Conservation (phyloP, 2,329 filamentous ascomycete species). For the Colletotrichum sp. region DNA sequence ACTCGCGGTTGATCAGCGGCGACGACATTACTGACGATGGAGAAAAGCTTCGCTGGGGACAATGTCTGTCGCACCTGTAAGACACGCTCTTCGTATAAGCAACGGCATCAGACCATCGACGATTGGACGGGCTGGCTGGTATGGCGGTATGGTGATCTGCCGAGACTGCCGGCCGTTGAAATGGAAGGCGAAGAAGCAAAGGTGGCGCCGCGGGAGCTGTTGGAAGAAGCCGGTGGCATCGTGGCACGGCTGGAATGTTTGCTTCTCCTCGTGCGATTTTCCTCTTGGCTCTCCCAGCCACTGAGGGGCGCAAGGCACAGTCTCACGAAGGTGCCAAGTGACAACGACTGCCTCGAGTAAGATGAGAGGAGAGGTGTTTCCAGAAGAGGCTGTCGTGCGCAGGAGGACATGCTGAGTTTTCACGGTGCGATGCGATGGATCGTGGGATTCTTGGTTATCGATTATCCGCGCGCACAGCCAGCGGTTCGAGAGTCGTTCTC, state of each 20-base stretch:
- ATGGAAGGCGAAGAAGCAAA: background rate
- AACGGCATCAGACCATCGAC: background rate
- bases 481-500: background rate
- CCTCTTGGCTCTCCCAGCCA: background rate
- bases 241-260: constrained; percentile 10
- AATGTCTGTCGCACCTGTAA: background rate
- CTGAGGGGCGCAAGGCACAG: background rate
- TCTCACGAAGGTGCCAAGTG: constrained; percentile 6
- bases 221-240: background rate
- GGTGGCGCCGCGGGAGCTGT: background rate
- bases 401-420: background rate
- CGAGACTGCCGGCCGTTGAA: constrained; percentile 7
- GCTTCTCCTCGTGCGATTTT: constrained; percentile 12
- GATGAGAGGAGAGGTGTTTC: background rate
- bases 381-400: background rate
- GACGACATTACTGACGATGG: background rate
- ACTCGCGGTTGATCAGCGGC: background rate
- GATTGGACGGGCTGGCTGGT: background rate
- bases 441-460: background rate
- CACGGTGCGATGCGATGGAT: background rate
- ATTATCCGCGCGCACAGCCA: background rate
- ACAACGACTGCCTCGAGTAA: constrained; percentile 7
- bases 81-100: constrained; percentile 7
- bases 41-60: background rate
- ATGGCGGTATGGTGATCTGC: background rate